phyloP scores from a whole-genome alignment of 1,284 basidiomycete genomes.

The Sphaerobolus stellatus region DNA sequence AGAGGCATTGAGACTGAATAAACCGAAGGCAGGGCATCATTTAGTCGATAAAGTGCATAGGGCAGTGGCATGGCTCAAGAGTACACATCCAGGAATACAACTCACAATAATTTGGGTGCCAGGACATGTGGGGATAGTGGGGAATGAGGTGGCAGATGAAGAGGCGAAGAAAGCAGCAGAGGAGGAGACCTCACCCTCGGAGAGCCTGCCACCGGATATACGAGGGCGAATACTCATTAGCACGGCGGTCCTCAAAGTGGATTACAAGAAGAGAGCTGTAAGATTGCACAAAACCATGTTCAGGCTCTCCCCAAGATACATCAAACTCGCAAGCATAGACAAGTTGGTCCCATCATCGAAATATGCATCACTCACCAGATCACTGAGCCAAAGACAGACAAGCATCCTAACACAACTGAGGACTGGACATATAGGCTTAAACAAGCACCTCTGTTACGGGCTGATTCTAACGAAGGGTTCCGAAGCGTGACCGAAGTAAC shows the following conservation, averaged over 20 bases:
- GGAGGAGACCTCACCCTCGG: constrained; percentile 3
- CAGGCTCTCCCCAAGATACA: neutral
- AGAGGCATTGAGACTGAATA: neutral
- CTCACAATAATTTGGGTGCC: constrained; percentile 16
- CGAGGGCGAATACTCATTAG: neutral
- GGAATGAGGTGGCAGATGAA: constrained; percentile 22
- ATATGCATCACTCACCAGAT: neutral
- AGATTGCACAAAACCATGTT: neutral
- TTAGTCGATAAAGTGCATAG: neutral
- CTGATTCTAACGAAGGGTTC: too few species aligned
- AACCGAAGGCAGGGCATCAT: neutral
- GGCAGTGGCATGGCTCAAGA: neutral
- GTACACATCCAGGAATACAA: neutral
- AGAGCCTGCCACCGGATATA: too few species aligned
- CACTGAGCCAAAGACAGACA: neutral
- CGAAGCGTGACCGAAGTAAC: too few species aligned
- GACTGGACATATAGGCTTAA: neutral
- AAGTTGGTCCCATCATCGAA: neutral
- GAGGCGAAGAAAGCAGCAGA: constrained; percentile 22
- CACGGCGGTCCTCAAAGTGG: neutral
- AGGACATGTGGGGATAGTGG: constrained; percentile 18
- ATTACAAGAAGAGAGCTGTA: neutral
- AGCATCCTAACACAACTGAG: neutral
- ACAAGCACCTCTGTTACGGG: neutral
- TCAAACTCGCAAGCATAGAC: neutral